Evolutionary conservation across 2,329 filamentous ascomycete species (phyloP).

Genomic region (Curvularia eragrostidis): DNA sequence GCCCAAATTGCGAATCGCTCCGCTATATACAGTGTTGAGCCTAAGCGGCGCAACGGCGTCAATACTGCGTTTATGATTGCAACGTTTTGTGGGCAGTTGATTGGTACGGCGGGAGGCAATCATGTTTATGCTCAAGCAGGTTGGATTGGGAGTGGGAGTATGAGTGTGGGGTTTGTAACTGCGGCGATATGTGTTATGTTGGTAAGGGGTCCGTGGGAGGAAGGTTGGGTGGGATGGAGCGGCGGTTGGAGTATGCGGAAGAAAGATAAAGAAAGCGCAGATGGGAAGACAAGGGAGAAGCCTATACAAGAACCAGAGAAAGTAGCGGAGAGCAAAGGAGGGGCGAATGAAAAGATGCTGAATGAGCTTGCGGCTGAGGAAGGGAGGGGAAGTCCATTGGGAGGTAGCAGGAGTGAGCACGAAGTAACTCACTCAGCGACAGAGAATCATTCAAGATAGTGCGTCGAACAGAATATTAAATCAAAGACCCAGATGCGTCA

Average conservation of each 20-base stretch:
- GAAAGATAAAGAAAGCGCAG: constrained; percentile 50
- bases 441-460: not conserved
- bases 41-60: constrained; percentile 74
- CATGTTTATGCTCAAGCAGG: constrained; percentile 62
- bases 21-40: constrained; percentile 73
- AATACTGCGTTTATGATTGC: constrained; percentile 85
- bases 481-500: not conserved
- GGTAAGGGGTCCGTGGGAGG: constrained; percentile 63
- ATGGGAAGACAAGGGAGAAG: constrained; percentile 47
- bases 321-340: constrained; percentile 32
- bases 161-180: constrained; percentile 62
- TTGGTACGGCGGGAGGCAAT: constrained; percentile 64
- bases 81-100: constrained; percentile 76
- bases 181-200: constrained; percentile 57
- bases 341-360: constrained; percentile 27
- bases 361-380: constrained; percentile 43
- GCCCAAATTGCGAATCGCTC: constrained; percentile 75
- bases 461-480: not conserved
- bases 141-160: constrained; percentile 64
- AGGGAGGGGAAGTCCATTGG: constrained; percentile 28
- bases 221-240: constrained; percentile 66
- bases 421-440: not conserved
- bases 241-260: constrained; percentile 62
- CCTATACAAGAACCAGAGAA: constrained; percentile 14
- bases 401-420: not conserved